These are phyloP conservation scores for Dactylonectria estremocensis DNA, from an alignment of 2,329 filamentous ascomycete genomes.

Conservation along the genomic window DNA sequence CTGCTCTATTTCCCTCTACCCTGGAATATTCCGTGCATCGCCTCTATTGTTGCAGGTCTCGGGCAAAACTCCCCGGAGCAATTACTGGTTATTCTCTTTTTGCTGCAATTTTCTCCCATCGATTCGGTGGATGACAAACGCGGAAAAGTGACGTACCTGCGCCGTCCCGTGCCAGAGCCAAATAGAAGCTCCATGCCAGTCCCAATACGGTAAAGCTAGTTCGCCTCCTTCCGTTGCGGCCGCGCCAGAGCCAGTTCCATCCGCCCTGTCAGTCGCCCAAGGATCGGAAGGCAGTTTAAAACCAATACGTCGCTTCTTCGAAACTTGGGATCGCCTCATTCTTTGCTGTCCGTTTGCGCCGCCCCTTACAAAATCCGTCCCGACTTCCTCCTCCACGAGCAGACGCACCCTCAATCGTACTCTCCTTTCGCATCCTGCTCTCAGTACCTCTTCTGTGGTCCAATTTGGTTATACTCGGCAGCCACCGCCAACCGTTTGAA, in stretches of 20 bases:
- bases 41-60: background rate
- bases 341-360: background rate
- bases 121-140: slow-evolving; percentile 21
- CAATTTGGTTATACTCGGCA: background rate
- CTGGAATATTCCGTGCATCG: background rate
- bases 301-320: slow-evolving; percentile 31
- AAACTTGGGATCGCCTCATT: slow-evolving; percentile 19
- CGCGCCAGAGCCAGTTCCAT: background rate
- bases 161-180: background rate
- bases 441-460: background rate
- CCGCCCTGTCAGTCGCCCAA: background rate
- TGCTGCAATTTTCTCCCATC: background rate
- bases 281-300: slow-evolving; percentile 7
- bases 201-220: slow-evolving; percentile 29
- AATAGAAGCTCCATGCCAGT: slow-evolving; percentile 20
- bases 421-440: background rate
- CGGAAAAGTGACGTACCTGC: slow-evolving; percentile 11
- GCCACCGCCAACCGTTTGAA: background rate
- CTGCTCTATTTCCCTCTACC: background rate
- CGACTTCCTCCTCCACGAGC: background rate
- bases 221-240: slow-evolving; percentile 16
- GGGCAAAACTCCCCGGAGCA: too few relatives aligned
- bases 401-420: background rate
- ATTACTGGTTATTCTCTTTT: background rate
- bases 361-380: background rate